Percentiles rank a stretch among this genome's conserved stretches.
Evolutionary conservation across 345 rosid genomes (phyloP).

Genomic region (Eucalyptus sp.): DNA sequence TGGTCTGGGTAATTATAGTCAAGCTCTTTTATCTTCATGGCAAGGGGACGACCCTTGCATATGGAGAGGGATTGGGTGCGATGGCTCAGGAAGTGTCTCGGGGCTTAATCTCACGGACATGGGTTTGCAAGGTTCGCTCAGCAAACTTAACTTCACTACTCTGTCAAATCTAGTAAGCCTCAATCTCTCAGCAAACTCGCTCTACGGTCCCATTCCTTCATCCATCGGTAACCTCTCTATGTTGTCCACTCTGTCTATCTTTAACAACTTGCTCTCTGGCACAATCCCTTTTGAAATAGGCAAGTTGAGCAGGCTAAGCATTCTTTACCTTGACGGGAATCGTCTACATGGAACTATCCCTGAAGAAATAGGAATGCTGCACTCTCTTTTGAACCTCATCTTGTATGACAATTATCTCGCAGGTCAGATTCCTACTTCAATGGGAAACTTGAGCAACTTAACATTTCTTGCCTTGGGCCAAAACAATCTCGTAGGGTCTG

Average conservation of each 20-base stretch:
- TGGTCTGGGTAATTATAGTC: background rate
- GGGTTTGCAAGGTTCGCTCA: background rate
- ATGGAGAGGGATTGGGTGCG: conserved; percentile 4
- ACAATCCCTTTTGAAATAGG: background rate
- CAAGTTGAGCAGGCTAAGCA: background rate
- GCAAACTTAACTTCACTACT: background rate
- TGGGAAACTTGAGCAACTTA: background rate
- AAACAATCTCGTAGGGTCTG: background rate
- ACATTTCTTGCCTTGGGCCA: background rate
- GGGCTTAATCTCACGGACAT: background rate
- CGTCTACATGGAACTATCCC: background rate
- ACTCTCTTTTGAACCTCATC: background rate
- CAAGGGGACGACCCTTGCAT: background rate
- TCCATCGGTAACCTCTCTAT: conserved; percentile 2
- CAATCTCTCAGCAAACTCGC: background rate
- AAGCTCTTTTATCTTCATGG: background rate
- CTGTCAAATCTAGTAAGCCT: background rate
- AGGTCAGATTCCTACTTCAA: background rate
- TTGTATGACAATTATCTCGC: background rate
- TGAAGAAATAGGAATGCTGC: background rate
- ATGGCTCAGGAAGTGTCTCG: background rate
- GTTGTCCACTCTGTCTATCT: background rate
- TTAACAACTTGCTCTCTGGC: background rate
- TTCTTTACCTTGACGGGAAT: background rate
- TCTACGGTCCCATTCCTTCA: conserved; percentile 9